A percentile compares a stretch with the other conserved stretches of the same genome.
Conservation (phyloP, 371 early-diverging fungal species). For the Fennellomyces sp. region DNA sequence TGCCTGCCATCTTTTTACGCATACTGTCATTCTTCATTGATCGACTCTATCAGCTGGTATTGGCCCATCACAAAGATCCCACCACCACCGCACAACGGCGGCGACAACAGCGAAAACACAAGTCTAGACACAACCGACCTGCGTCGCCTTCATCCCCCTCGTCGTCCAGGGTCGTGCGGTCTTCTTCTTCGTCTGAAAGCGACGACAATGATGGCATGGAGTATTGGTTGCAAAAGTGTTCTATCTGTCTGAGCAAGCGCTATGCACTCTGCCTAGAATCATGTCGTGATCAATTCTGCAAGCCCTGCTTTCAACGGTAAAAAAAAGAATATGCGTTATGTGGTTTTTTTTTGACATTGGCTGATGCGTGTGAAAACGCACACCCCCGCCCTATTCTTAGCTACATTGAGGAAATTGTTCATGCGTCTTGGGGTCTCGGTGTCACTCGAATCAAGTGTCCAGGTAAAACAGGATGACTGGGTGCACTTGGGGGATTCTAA, state of each 20-base stretch:
- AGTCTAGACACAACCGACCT: background rate
- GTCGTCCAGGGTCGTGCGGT: background rate
- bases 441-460: conserved; percentile 68
- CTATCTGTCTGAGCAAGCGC: conserved; percentile 68
- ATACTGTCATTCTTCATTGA: conserved; percentile 41
- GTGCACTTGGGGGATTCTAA: too few relatives aligned
- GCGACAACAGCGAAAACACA: conserved; percentile 1
- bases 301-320: conserved; percentile 68
- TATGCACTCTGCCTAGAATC: conserved; percentile 62
- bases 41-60: conserved; percentile 33
- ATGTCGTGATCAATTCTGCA: conserved; percentile 72
- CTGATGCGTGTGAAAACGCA: background rate
- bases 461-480: conserved; percentile 36
- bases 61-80: conserved; percentile 33
- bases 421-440: conserved; percentile 68
- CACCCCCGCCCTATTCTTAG: conserved; percentile 28
- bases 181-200: conserved; percentile 2
- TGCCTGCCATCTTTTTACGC: conserved; percentile 53
- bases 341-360: background rate
- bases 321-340: background rate
- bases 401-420: conserved; percentile 65
- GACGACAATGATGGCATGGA: conserved; percentile 41
- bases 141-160: background rate
- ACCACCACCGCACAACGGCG: conserved; percentile 3
- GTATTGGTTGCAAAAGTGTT: conserved; percentile 66